Evolutionary conservation across 2,329 filamentous ascomycete species (phyloP), one percentile per base, ranked within the genome.

Genomic region (Paracoccidioides lutzii): DNA sequence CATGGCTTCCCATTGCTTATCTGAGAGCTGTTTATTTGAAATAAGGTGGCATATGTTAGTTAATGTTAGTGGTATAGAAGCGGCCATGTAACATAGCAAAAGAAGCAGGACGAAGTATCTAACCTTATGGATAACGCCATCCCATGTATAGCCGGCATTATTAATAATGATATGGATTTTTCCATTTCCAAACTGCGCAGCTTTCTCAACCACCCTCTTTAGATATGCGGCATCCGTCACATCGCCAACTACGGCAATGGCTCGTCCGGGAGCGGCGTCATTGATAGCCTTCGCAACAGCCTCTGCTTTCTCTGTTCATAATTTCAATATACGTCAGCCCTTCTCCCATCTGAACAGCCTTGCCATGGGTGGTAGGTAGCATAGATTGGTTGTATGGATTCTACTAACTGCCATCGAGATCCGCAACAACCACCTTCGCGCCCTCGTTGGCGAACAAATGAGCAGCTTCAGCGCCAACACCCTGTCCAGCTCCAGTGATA

Each of bases 81-180:
- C 7, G 30, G 32, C 14, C n/a, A 45, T 40, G 40, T 35, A 38
- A 22, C 22, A 22, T 22, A 22, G 2, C 22, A 22, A 22, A 22
- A 22, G 22, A 22, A 22, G 22, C 22, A 22, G 22, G 22, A 22
- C 22, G 2, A 2, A 48, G 58, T 55, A n/a, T 61, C 55, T 12
- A 28, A 80, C 78, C 73, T 93, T 94, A 77, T 94, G 88, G 62
- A 94, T 89, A 42, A 94, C 88, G 5, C 85, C 90, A 69, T 95
- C 90, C 88, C 89, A 95, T 0, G 90, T 95, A 73, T 88, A 94
- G 44, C 88, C 89, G 0, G 89, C 90, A 69, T 95, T 95, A 73
- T 95, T 94, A 58, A 95, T 87, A 56, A 95, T 85, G 67, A 93
- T 86, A 70, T 95, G 86, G 59, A 95, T 90, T 76, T 94, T 94